Evolutionary conservation across 148 eudicot species (phyloP).

Genomic region (Vaccinium myrtillus): DNA sequence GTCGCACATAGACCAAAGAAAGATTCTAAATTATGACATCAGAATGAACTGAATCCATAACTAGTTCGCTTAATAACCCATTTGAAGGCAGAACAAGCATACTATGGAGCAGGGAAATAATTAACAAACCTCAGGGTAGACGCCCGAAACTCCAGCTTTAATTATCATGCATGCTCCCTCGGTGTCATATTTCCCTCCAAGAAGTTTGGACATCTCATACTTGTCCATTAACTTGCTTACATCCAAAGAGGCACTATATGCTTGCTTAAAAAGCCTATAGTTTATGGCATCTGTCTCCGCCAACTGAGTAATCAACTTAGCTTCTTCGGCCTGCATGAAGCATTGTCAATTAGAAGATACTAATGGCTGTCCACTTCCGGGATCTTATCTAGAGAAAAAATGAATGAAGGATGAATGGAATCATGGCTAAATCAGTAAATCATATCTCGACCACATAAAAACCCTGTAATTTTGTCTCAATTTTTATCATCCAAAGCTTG

Average conservation of each 20-base stretch:
- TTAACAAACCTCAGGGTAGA: conserved; percentile 52
- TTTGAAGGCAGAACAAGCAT: neutral
- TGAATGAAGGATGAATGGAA: neutral
- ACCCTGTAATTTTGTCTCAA: neutral
- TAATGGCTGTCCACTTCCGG: neutral
- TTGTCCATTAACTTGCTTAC: conserved; percentile 67
- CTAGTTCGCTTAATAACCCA: neutral
- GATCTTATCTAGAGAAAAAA: neutral
- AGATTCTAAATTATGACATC: neutral
- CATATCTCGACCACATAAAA: neutral
- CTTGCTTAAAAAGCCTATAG: conserved; percentile 72
- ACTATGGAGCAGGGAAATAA: conserved; percentile 1
- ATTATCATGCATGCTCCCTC: conserved; percentile 84
- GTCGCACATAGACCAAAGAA: neutral
- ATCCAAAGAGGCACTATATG: conserved; percentile 66
- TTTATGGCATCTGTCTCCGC: conserved; percentile 68
- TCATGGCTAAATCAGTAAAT: neutral
- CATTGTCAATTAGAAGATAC: conserved; percentile 4
- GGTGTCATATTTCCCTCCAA: conserved; percentile 63
- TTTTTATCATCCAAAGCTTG: neutral
- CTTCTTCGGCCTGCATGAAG: conserved; percentile 79
- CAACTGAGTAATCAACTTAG: conserved; percentile 72
- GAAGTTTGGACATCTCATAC: conserved; percentile 84
- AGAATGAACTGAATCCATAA: neutral
- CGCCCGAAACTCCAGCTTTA: conserved; percentile 55